Percentiles rank a stretch among this genome's conserved stretches.
phyloP scores from a whole-genome alignment of 108 stramenopile species.

The Nannochloropsis oceanica region DNA sequence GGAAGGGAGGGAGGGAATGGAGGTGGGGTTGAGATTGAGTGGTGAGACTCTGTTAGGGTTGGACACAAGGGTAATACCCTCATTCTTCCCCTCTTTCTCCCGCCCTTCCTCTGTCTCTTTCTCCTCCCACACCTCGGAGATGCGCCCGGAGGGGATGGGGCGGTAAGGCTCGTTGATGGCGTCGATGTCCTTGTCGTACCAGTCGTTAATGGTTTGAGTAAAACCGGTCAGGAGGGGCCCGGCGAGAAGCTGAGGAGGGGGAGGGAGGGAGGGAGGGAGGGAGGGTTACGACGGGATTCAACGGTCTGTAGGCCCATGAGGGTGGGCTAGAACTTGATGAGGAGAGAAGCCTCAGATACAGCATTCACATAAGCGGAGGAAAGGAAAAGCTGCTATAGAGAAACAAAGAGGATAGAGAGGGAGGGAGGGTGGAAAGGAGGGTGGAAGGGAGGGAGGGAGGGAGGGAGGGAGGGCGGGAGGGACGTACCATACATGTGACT shows the following conservation, averaged over 20 bases:
- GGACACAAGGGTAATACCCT: too few relatives aligned
- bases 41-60: not conserved
- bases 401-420: too few relatives aligned
- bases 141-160: constrained; percentile 79
- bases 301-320: too few relatives aligned
- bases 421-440: not conserved
- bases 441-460: not conserved
- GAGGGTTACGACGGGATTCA: too few relatives aligned
- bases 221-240: constrained; percentile 87
- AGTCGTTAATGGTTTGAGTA: too few relatives aligned
- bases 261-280: too few relatives aligned
- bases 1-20: too few relatives aligned
- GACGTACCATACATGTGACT: constrained; percentile 50
- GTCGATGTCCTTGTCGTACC: constrained; percentile 87
- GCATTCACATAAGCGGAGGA: too few relatives aligned
- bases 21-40: not conserved
- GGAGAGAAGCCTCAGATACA: too few relatives aligned
- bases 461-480: not conserved
- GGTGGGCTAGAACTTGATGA: too few relatives aligned
- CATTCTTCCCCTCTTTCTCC: not conserved
- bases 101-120: too few relatives aligned
- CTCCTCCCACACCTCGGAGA: constrained; percentile 54
- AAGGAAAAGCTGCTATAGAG: too few relatives aligned
- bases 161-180: constrained; percentile 94
- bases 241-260: constrained; percentile 66